Conservation (phyloP, 331 rosid genomes). For the Quercus phellos region DNA sequence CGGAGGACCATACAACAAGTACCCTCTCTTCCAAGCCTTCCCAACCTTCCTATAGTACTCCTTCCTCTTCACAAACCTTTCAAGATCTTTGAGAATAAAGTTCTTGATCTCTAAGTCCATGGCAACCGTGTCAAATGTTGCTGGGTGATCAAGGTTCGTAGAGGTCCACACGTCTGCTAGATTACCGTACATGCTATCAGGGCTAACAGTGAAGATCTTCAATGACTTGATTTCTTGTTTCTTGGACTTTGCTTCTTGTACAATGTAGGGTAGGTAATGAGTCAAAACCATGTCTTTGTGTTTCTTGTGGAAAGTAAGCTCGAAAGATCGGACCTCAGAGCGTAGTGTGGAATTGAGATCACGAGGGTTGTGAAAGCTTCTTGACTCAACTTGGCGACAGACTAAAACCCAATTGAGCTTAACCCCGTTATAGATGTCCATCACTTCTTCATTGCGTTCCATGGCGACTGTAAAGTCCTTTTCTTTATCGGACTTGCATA, state of each 20-base stretch:
- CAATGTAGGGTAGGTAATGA: slow-evolving; percentile 34
- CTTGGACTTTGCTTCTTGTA: slow-evolving; percentile 21
- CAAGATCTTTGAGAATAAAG: slow-evolving; percentile 23
- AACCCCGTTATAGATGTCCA: slow-evolving; percentile 43
- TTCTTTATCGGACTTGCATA: slow-evolving; percentile 43
- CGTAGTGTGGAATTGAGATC: slow-evolving; percentile 31
- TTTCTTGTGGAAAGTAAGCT: slow-evolving; percentile 31
- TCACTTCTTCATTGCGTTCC: slow-evolving; percentile 34
- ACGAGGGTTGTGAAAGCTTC: slow-evolving; percentile 21
- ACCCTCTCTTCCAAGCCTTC: slow-evolving; percentile 45
- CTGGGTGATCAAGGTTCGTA: slow-evolving; percentile 36
- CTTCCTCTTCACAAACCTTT: slow-evolving; percentile 28
- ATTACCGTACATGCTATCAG: background rate
- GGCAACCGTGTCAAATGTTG: slow-evolving; percentile 35
- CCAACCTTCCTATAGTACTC: slow-evolving; percentile 31
- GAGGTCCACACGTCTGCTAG: slow-evolving; percentile 26
- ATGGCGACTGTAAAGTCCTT: slow-evolving; percentile 33
- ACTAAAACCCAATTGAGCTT: slow-evolving; percentile 48
- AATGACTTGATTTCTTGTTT: slow-evolving; percentile 27
- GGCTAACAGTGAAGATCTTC: slow-evolving; percentile 28
- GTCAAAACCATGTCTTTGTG: slow-evolving; percentile 28
- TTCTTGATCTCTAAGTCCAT: slow-evolving; percentile 28
- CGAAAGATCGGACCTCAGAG: slow-evolving; percentile 39
- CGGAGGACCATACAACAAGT: slow-evolving; percentile 39
- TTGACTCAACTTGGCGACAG: slow-evolving; percentile 20